Percentiles rank a stretch among this genome's conserved stretches.
Evolutionary conservation across 176 grass and related monocot species (phyloP).

Genomic region (Hordeum marinum): DNA sequence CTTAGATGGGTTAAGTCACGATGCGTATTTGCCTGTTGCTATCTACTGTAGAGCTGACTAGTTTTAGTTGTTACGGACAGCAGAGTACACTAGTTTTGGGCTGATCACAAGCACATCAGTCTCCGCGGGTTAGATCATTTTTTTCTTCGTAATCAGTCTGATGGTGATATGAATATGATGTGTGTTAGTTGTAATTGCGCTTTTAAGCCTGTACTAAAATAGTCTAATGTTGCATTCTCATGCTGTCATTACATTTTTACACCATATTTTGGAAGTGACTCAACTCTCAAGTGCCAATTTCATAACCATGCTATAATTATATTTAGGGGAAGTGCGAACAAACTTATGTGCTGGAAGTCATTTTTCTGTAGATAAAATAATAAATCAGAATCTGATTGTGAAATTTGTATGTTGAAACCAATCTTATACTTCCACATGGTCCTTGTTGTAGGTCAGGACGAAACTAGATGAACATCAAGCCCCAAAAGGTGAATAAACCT

Average conservation of each 20-base stretch:
- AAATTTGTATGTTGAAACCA: constrained; percentile 33
- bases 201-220: not conserved
- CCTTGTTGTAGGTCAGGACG: constrained; percentile 91
- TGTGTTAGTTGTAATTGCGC: not conserved
- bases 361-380: constrained; percentile 1
- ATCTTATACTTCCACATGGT: constrained; percentile 37
- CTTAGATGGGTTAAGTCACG: not conserved
- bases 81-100: constrained; percentile 7
- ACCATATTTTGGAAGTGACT: not conserved
- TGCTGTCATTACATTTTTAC: not conserved
- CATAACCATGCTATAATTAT: not conserved
- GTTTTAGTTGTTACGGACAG: not conserved
- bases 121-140: not conserved
- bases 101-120: not conserved
- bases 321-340: not conserved
- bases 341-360: not conserved
- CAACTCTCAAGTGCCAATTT: not conserved
- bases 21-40: not conserved
- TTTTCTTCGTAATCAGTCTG: not conserved
- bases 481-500: constrained; percentile 66
- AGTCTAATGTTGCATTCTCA: not conserved
- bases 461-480: constrained; percentile 92
- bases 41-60: not conserved
- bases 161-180: not conserved
- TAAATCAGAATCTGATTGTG: not conserved